Percentiles rank a stretch among this genome's conserved stretches.
These are phyloP conservation scores for Litchi chinensis DNA, from an alignment of 345 rosid species.

Conservation along the genomic window DNA sequence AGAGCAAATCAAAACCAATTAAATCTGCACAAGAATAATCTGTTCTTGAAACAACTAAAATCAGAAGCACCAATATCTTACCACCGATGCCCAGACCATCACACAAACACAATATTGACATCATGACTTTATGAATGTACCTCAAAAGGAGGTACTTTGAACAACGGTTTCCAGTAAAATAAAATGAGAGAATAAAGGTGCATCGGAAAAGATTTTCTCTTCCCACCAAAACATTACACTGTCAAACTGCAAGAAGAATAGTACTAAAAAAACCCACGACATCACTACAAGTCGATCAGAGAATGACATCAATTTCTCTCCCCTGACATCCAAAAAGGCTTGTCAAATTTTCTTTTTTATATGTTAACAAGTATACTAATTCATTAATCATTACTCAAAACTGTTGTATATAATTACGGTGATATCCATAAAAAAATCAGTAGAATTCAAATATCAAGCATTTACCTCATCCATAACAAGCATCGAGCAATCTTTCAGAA, in stretches of 20 bases:
- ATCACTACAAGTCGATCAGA: not conserved
- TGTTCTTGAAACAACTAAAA: not conserved
- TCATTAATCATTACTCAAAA: not conserved
- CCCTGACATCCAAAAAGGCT: not conserved
- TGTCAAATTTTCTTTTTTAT: not conserved
- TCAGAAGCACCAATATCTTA: too few species aligned
- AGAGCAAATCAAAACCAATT: not conserved
- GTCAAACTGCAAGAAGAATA: not conserved
- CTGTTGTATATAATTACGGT: not conserved
- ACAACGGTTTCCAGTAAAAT: not conserved
- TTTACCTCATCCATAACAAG: conserved; percentile 99
- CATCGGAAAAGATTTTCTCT: not conserved
- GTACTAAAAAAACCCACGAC: not conserved
- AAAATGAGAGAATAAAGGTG: not conserved
- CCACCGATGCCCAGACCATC: not conserved
- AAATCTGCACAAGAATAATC: not conserved
- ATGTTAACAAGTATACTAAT: not conserved
- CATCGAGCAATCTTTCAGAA: conserved; percentile 93
- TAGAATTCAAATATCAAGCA: conserved; percentile 9
- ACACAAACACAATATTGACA: not conserved
- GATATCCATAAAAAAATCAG: not conserved
- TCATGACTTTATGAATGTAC: not conserved
- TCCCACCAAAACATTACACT: not conserved
- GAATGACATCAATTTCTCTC: not conserved
- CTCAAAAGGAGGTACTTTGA: not conserved